These are phyloP conservation scores for Amanita pseudoporphyria DNA, from an alignment of 768 basidiomycete species.

Conservation along the genomic window DNA sequence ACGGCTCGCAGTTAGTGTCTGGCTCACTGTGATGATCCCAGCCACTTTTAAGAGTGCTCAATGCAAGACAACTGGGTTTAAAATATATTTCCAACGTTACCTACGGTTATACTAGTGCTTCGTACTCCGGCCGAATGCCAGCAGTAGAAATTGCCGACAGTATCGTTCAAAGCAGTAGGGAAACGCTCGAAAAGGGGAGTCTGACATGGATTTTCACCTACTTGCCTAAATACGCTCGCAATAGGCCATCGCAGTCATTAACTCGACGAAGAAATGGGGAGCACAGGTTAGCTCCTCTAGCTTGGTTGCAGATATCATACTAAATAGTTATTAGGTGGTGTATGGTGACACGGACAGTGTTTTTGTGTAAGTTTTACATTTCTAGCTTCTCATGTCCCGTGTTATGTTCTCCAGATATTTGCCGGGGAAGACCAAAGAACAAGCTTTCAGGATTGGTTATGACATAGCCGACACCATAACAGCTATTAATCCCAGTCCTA, in stretches of 20 bases:
- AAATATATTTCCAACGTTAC: constrained; percentile 95
- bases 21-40: constrained; percentile 20
- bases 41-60: constrained; percentile 67
- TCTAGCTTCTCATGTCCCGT: not conserved
- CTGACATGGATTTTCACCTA: not conserved
- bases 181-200: constrained; percentile 85
- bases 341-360: constrained; percentile 98
- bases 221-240: not conserved
- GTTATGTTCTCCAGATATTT: constrained; percentile 38
- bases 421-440: constrained; percentile 84
- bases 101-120: constrained; percentile 93
- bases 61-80: constrained; percentile 87
- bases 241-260: constrained; percentile 77
- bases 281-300: constrained; percentile 36
- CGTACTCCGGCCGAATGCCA: constrained; percentile 95
- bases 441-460: constrained; percentile 87
- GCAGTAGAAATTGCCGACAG: constrained; percentile 97
- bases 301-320: not conserved
- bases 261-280: constrained; percentile 75
- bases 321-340: constrained; percentile 47
- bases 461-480: constrained; percentile 91
- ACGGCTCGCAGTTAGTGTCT: not conserved
- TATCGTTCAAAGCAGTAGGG: constrained; percentile 93
- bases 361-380: constrained; percentile 48
- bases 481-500: constrained; percentile 73